Base-by-base conservation (phyloP, 805 yeast genomes). In the Wickerhamiella lipophila region DNA sequence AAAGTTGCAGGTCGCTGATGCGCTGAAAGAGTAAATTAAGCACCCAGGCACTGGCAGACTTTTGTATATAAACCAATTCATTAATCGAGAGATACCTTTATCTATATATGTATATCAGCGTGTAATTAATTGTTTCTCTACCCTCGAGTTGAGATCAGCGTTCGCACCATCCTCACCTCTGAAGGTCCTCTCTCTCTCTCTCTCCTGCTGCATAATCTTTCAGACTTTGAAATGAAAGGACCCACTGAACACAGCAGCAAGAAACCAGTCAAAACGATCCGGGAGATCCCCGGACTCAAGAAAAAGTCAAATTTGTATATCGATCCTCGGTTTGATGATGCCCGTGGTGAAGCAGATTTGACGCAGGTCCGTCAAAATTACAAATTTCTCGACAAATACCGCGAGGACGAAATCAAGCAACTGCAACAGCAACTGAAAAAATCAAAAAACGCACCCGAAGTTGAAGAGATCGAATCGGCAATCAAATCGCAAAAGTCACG, bases 311-410 rank as follows among this genome's bases (percentile, higher is more conserved):
- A 68, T 13, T 64, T 81, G 25, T 80, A 82, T 61, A 73, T 76
- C 44, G 98, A 92, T 67, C 81, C 94, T 29, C 72, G 98, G 56
- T 92, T 92, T 62, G 96, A 92, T 64, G 75, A 89, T 2, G 87
- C 95, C 0, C 77, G 78, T 54, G 97, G 97, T 50, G 81, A 78
- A 57, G 84, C 92, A 0, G 89, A 88, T 61, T 66, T 75, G 51
- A 67, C 70, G 27, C 70, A 72, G 51, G 75, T 83, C 15, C 71
- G 96, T 52, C 76, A 78, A 58, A 80, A 89, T 59, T 92, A 92
- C 67, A 74, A 77, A 40, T 92, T 92, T 60, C 67, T 92, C 50
- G 95, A 87, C 63, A 87, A 82, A 35, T 92, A 92, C 63, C 74
- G 97, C 62, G 71, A 79, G 54, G 64, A 70, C 7, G 98, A 92